Evolutionary conservation across 2,329 filamentous ascomycete species (phyloP).

Genomic region (Scedosporium apiospermum): DNA sequence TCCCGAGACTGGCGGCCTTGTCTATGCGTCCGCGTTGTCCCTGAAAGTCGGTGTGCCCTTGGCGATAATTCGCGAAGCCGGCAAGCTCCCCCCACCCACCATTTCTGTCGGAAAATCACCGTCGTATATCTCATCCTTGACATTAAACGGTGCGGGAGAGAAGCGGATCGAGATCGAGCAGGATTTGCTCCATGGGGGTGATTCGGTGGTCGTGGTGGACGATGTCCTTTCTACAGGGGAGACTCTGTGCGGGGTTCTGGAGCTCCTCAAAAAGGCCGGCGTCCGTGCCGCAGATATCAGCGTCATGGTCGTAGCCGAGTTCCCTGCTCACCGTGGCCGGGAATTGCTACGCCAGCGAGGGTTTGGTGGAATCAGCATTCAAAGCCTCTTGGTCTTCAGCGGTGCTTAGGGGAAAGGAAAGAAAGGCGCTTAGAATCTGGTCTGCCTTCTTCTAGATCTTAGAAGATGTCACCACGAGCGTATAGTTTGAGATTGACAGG

Average conservation of each 20-base stretch:
- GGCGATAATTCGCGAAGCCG: conserved; percentile 41
- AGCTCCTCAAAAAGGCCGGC: conserved; percentile 33
- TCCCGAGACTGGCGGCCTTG: conserved; percentile 48
- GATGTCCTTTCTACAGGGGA: conserved; percentile 48
- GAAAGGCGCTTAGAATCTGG: too few species aligned
- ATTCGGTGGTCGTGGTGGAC: conserved; percentile 45
- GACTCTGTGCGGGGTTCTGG: conserved; percentile 43
- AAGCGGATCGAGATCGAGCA: conserved; percentile 39
- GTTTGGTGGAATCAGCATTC: conserved; percentile 39
- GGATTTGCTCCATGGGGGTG: conserved; percentile 27
- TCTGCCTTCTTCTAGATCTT: too few species aligned
- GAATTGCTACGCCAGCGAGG: conserved; percentile 32
- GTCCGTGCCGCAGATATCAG: conserved; percentile 29
- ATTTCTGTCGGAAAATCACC: conserved; percentile 34
- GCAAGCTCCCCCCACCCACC: conserved; percentile 49
- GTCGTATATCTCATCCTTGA: conserved; percentile 45
- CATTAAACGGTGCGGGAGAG: conserved; percentile 13
- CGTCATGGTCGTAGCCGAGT: conserved; percentile 48
- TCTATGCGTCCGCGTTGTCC: conserved; percentile 45
- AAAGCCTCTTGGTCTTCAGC: conserved; percentile 39
- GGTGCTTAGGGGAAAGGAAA: conserved; percentile 11
- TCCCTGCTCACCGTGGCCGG: conserved; percentile 44
- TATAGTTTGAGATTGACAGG: too few species aligned
- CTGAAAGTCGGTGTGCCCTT: conserved; percentile 29
- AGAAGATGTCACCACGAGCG: too few species aligned